phyloP scores from a whole-genome alignment of 192 early-diverging fungal species.

The Coemansia sp. region DNA sequence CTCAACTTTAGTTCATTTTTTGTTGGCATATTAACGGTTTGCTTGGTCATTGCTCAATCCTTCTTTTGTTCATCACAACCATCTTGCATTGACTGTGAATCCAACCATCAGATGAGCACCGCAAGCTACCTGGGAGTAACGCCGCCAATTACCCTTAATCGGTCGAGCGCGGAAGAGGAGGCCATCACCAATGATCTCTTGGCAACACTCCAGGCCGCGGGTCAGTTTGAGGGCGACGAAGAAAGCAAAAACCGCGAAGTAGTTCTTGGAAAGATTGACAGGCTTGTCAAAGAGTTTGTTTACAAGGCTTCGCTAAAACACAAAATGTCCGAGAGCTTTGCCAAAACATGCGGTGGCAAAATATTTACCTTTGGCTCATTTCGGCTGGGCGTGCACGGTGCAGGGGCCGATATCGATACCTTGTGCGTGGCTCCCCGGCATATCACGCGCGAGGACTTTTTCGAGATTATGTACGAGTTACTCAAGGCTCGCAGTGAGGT shows the following conservation, averaged over 20 bases:
- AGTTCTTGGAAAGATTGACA: constrained; percentile 83
- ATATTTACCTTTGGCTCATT: constrained; percentile 98
- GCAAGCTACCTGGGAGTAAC: constrained; percentile 70
- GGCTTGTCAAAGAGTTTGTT: constrained; percentile 90
- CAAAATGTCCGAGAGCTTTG: constrained; percentile 75
- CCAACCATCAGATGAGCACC: constrained; percentile 9
- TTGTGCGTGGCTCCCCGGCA: constrained; percentile 89
- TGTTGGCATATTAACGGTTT: background rate
- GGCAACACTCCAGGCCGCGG: constrained; percentile 64
- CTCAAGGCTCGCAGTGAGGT: constrained; percentile 80
- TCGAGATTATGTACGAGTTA: constrained; percentile 80
- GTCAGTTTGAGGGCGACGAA: constrained; percentile 83
- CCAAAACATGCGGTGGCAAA: constrained; percentile 86
- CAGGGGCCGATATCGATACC: constrained; percentile 97
- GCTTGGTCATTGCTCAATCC: too few relatives aligned
- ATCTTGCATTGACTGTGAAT: background rate
- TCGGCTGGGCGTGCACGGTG: constrained; percentile 88
- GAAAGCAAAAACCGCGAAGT: constrained; percentile 76
- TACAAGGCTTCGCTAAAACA: constrained; percentile 68
- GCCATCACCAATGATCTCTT: constrained; percentile 67
- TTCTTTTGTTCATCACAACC: background rate
- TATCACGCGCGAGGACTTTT: constrained; percentile 90
- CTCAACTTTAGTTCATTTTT: background rate
- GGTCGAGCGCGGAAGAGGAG: constrained; percentile 64
- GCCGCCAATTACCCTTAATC: constrained; percentile 61